A percentile compares a stretch with the other conserved stretches of the same genome.
These are phyloP conservation scores for Fomitiporia mediterranea DNA, from an alignment of 1,284 basidiomycete genomes.

Conservation along the genomic window DNA sequence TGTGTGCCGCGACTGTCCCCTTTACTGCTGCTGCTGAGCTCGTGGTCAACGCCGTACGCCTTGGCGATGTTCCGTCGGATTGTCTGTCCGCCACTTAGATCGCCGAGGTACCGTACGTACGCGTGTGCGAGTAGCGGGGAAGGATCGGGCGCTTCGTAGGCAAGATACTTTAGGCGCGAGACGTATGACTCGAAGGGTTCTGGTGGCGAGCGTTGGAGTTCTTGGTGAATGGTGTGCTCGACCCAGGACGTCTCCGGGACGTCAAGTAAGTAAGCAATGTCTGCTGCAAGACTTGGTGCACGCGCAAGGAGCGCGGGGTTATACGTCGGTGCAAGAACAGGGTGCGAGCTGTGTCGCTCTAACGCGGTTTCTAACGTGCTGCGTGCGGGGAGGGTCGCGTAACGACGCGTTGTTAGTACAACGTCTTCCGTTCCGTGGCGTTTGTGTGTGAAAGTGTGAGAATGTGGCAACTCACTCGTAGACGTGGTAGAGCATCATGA, in stretches of 20 bases:
- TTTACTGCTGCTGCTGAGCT: constrained; percentile 21
- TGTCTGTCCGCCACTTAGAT: constrained; percentile 78
- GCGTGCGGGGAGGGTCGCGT: constrained; percentile 4
- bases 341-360: constrained; percentile 57
- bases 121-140: constrained; percentile 64
- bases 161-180: constrained; percentile 42
- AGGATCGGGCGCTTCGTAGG: constrained; percentile 26
- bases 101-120: constrained; percentile 84
- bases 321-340: constrained; percentile 63
- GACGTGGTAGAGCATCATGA: constrained; percentile 75
- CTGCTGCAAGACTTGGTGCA: constrained; percentile 51
- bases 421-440: not conserved
- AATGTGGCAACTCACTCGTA: constrained; percentile 58
- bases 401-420: not conserved
- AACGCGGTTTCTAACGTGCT: constrained; percentile 64
- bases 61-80: constrained; percentile 62
- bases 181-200: constrained; percentile 50
- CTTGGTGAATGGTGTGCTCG: constrained; percentile 47
- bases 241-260: constrained; percentile 50
- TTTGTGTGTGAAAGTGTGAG: constrained; percentile 5
- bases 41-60: constrained; percentile 59
- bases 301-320: constrained; percentile 67
- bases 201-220: constrained; percentile 44
- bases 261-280: constrained; percentile 64
- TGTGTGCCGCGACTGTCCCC: constrained; percentile 45